Base-by-base conservation (phyloP, 257 asterid species). In the Penstemon davidsonii region DNA sequence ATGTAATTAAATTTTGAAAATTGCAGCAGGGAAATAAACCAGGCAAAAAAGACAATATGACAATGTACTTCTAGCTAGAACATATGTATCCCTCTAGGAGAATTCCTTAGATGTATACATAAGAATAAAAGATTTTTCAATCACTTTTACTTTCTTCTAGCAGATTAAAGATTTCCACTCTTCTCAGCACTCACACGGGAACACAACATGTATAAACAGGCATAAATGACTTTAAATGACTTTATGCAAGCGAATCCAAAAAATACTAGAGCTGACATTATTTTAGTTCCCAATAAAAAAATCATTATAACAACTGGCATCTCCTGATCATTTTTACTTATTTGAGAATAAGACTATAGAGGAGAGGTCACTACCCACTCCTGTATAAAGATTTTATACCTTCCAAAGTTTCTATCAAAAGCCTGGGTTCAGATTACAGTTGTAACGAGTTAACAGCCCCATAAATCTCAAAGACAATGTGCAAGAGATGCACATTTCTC, bases 361-460 rank as follows among this genome's bases (percentile, higher is more conserved):
- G 33, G 33, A 42, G 55, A 43, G 72, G 4, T 8, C 19, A 54
- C 38, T 38, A 33, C 5, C 7, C 2, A 9, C 46, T 67, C n/a
- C 64, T 41, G 25, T 66, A 1, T 5, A 5, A 4, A 33, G 41
- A 10, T 51, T 11, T 18, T 66, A 50, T 36, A 33, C n/a, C 11
- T 33, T 44, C 5, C 58, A 64, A 18, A 36, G 36, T 45, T 46
- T 68, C 73, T 45, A 8, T 4, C 15, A 69, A 10, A 56, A 68
- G 60, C 52, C 37, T 4, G 45, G 46, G 38, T 57, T 64, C 69
- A 50, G 58, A 39, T 62, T 62, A 49, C 13, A 44, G 67, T 62
- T 60, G 5, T 40, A 58, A 6, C 51, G 3, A 45, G 51, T 45
- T 45, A 45, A 42, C 15, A 8, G 7, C 66, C 15, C 12, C 7